phyloP scores from a whole-genome alignment of 1,284 basidiomycete species.

The Tilletia caries region DNA sequence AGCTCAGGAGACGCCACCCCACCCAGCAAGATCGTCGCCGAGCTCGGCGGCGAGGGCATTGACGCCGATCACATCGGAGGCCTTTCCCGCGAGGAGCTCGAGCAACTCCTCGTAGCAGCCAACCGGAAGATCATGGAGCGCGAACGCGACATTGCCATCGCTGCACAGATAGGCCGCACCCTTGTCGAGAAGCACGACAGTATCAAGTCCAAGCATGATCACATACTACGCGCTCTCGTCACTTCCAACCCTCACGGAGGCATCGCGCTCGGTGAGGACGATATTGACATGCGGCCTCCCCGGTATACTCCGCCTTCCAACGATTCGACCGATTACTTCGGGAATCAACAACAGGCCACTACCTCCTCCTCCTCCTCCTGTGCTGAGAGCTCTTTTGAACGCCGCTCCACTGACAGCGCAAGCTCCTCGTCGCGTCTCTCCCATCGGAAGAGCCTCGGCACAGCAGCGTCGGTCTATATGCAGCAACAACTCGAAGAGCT shows the following conservation, averaged over 20 bases:
- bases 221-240: conserved; percentile 24
- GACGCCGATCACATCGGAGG: conserved; percentile 32
- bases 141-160: conserved; percentile 40
- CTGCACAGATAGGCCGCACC: conserved; percentile 44
- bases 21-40: background rate
- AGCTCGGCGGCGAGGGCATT: conserved; percentile 5
- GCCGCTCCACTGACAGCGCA: background rate
- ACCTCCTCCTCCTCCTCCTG: conserved; percentile 9
- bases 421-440: conserved; percentile 18
- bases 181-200: conserved; percentile 45
- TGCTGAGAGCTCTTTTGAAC: background rate
- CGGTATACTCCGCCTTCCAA: background rate
- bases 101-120: conserved; percentile 36
- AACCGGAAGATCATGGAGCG: conserved; percentile 40
- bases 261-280: background rate
- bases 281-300: background rate
- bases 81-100: conserved; percentile 39
- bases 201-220: conserved; percentile 29
- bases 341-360: background rate
- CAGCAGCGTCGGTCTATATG: conserved; percentile 1
- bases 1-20: background rate
- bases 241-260: background rate
- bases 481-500: conserved; percentile 38
- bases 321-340: conserved; percentile 23
- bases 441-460: background rate